Percentiles rank a stretch among this genome's conserved stretches.
Conservation (phyloP, 768 basidiomycete genomes). For the Daedaleopsis nitida region DNA sequence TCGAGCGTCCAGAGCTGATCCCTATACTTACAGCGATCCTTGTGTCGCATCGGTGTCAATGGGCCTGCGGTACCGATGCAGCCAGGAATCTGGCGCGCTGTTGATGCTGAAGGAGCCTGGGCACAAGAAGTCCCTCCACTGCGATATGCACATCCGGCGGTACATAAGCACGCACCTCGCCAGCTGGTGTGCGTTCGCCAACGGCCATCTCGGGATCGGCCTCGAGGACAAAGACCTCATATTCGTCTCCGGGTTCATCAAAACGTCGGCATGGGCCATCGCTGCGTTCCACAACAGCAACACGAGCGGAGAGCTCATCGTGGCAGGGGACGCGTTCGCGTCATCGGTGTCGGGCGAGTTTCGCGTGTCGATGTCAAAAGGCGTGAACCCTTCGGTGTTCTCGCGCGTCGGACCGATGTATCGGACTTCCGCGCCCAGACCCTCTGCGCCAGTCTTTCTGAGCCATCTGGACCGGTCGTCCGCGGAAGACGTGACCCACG, state of each 20-base stretch:
- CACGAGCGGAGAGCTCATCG: not conserved
- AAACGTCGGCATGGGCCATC: not conserved
- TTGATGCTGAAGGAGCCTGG: not conserved
- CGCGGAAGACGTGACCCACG: not conserved
- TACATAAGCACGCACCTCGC: not conserved
- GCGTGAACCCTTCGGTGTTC: not conserved
- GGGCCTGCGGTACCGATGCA: not conserved
- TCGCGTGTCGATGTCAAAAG: not conserved
- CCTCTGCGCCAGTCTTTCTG: too few relatives aligned
- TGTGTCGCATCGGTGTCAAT: not conserved
- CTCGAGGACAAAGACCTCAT: not conserved
- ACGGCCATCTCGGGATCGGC: not conserved
- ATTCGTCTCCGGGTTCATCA: constrained; percentile 3
- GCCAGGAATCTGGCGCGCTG: constrained; percentile 9
- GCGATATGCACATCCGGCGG: not conserved
- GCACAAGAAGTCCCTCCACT: not conserved
- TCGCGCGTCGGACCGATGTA: not conserved
- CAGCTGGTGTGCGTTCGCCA: constrained; percentile 3
- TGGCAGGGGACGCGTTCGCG: not conserved
- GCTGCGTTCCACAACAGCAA: constrained; percentile 2
- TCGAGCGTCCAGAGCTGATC: too few relatives aligned
- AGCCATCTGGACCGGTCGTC: not conserved
- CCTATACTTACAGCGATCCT: too few relatives aligned
- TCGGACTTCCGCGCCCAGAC: not conserved
- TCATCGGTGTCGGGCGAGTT: not conserved